Evolutionary conservation across 2,329 filamentous ascomycete species (phyloP).

Genomic region (Colletotrichum nymphaeae): DNA sequence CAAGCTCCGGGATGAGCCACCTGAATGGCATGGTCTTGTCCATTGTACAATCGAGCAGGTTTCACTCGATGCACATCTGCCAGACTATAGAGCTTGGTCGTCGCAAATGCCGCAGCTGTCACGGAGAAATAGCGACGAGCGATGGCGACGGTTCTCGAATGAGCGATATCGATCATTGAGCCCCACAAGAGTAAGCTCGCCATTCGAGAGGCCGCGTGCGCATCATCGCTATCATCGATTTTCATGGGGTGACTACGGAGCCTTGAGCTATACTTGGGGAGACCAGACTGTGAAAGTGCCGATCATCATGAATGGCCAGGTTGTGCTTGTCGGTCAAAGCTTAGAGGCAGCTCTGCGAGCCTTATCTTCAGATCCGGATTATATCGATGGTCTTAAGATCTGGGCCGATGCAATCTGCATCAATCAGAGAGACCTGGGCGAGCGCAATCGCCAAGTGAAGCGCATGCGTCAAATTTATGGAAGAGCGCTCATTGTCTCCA

Average conservation of each 20-base stretch:
- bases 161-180: slow-evolving; percentile 19
- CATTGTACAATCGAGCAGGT: slow-evolving; percentile 23
- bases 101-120: background rate
- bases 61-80: slow-evolving; percentile 18
- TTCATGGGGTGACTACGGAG: slow-evolving; percentile 25
- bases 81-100: slow-evolving; percentile 9
- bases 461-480: slow-evolving; percentile 36
- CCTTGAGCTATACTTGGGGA: slow-evolving; percentile 25
- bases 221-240: slow-evolving; percentile 26
- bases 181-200: slow-evolving; percentile 10
- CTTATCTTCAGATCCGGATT: slow-evolving; percentile 18
- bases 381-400: slow-evolving; percentile 16
- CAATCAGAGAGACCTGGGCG: slow-evolving; percentile 35
- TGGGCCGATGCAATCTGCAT: slow-evolving; percentile 40
- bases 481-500: slow-evolving; percentile 28
- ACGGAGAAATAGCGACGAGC: slow-evolving; percentile 19
- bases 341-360: slow-evolving; percentile 22
- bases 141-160: slow-evolving; percentile 21
- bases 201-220: slow-evolving; percentile 7
- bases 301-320: slow-evolving; percentile 10
- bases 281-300: slow-evolving; percentile 11
- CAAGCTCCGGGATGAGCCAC: slow-evolving; percentile 18
- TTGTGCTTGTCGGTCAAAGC: slow-evolving; percentile 19
- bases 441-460: slow-evolving; percentile 36
- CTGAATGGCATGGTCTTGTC: slow-evolving; percentile 24